These are phyloP conservation scores for Dendrobium nobile DNA, from an alignment of 106 monocot genomes.

Conservation along the genomic window DNA sequence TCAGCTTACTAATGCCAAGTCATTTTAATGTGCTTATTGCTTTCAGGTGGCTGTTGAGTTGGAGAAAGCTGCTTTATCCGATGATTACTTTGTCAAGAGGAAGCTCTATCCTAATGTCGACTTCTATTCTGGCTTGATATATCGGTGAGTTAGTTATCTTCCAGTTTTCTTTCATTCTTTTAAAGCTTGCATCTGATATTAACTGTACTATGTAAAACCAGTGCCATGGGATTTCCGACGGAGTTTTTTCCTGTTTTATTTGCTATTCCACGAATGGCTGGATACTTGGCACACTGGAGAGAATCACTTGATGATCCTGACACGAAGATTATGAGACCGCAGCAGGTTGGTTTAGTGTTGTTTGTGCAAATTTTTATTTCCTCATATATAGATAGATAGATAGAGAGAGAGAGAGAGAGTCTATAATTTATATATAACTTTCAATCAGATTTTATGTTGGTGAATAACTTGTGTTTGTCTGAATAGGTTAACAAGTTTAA, in stretches of 20 bases:
- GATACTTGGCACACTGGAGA: conserved; percentile 88
- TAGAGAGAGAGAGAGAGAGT: no score
- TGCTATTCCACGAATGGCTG: conserved; percentile 96
- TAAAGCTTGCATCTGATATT: background rate
- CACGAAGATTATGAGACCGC: conserved; percentile 97
- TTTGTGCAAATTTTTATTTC: background rate
- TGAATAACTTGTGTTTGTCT: no score
- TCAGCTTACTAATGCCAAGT: background rate
- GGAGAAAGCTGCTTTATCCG: conserved; percentile 92
- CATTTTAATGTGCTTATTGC: no score
- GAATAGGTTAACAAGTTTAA: no score
- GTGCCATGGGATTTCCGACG: conserved; percentile 97
- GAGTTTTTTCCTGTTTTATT: conserved; percentile 91
- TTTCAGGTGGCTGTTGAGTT: conserved; percentile 84
- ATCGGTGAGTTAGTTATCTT: conserved; percentile 33
- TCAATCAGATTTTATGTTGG: no score
- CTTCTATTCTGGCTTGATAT: conserved; percentile 95
- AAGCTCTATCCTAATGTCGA: conserved; percentile 97
- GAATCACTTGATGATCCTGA: conserved; percentile 99
- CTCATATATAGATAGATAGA: no score
- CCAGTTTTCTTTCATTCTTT: background rate
- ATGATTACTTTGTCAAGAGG: conserved; percentile 90
- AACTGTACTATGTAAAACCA: conserved; percentile 20
- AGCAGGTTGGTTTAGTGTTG: conserved; percentile 55
- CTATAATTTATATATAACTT: no score